Base-by-base conservation (phyloP, 2,329 filamentous ascomycete species). In the Phaeosphaeria sp. region DNA sequence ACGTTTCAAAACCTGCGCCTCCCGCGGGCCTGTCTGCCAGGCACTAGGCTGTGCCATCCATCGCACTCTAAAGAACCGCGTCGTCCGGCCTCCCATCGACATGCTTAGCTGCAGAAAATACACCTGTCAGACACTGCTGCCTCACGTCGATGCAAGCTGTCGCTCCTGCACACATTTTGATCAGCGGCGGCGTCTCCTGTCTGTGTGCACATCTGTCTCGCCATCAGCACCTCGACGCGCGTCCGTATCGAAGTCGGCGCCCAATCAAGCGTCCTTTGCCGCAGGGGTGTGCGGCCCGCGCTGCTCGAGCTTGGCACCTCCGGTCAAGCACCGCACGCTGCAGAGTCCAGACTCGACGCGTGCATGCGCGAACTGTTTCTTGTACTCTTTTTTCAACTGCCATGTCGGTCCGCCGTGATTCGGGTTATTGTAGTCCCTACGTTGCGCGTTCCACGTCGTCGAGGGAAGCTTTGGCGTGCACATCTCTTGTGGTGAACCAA, bases 161-260 rank as follows among this genome's bases (percentile, higher is more conserved):
- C 11, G 13, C 11, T 11, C 7, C 15, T 39, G 36, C 15, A n/a
- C 36, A 17, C 15, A 13, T 17, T 15, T 13, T 5, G 17, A n/a
- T 39, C 36, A 17, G 17, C 36, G 36, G 36, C 36, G 15, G 36
- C 36, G n/a, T 39, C 36, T 21, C 27, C 25, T 18, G 17, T 36
- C 20, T 39, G 17, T 46, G 24, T 39, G 45, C 33, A 20, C 15
- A 20, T 13, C 42, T 20, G 42, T 46, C 44, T 45, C 30, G 44
- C 47, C 42, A 54, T 46, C 48, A 53, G 53, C 36, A 39, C 13
- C 30, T 39, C 50, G 61, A 64, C 61, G 61, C 61, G 61, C 61
- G 61, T 62, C 55, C 61, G 44, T 40, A 27, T 49, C 51, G 49
- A 56, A 40, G 47, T 25, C n/a, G 52, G 52, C 49, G 25, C 30